These are phyloP conservation scores for Phytophthora capsici DNA, from an alignment of 352 stramenopile species.

Conservation along the genomic window DNA sequence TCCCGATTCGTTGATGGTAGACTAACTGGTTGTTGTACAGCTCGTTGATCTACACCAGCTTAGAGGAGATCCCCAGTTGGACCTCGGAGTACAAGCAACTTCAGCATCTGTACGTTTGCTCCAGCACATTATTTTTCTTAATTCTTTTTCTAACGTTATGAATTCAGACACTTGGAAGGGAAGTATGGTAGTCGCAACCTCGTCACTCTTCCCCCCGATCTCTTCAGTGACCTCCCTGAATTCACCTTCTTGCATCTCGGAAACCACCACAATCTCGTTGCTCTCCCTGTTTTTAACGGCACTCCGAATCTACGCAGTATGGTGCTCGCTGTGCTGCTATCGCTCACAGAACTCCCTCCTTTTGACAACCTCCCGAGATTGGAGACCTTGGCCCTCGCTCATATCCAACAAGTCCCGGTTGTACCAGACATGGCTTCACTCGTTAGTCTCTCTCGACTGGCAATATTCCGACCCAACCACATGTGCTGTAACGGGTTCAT, in stretches of 20 bases:
- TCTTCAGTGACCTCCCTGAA: conserved; percentile 28
- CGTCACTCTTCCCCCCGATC: conserved; percentile 11
- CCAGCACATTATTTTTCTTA: too few relatives aligned
- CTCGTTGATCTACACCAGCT: conserved; percentile 28
- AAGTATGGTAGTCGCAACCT: conserved; percentile 28
- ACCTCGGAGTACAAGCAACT: conserved; percentile 17
- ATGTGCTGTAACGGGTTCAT: conserved; percentile 37
- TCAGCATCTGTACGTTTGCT: conserved; percentile 20
- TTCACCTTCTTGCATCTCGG: conserved; percentile 28
- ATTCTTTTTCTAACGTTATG: too few relatives aligned
- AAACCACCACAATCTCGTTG: conserved; percentile 13
- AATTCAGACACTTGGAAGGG: conserved; percentile 26
- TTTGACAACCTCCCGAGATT: conserved; percentile 22
- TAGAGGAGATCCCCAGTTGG: conserved; percentile 20
- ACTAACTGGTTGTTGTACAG: background rate
- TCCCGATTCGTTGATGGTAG: background rate
- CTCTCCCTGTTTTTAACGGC: conserved; percentile 13
- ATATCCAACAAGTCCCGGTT: conserved; percentile 11
- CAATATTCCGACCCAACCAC: conserved; percentile 24
- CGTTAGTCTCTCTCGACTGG: conserved; percentile 15
- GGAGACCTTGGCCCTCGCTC: conserved; percentile 17
- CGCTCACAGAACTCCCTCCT: conserved; percentile 14
- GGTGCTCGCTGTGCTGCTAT: conserved; percentile 17
- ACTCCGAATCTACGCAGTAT: conserved; percentile 26
- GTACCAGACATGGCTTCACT: conserved; percentile 29